phyloP scores from a whole-genome alignment of 2,329 filamentous ascomycete species.

The Fusarium haematococcum region DNA sequence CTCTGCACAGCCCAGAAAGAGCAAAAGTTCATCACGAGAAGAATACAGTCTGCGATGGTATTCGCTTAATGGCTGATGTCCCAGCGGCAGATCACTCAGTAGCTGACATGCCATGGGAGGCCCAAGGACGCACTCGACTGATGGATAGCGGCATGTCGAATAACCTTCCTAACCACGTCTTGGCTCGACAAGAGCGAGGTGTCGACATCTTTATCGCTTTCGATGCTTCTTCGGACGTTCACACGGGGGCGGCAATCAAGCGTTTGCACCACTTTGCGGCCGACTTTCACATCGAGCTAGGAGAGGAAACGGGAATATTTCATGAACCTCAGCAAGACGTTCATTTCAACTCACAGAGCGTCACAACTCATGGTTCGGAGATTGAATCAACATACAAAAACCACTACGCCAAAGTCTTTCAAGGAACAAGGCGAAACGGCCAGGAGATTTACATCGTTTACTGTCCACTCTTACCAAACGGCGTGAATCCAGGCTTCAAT shows the following conservation, averaged over 20 bases:
- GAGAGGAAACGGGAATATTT: background rate
- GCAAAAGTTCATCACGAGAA: background rate
- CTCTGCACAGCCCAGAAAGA: accelerated
- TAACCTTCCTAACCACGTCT: slow-evolving; percentile 36
- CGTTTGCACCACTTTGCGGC: slow-evolving; percentile 36
- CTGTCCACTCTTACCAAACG: slow-evolving; percentile 35
- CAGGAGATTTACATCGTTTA: slow-evolving; percentile 28
- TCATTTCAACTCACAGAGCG: accelerated
- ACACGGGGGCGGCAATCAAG: slow-evolving; percentile 27
- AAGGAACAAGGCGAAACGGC: slow-evolving; percentile 12
- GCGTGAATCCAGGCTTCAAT: slow-evolving; percentile 3
- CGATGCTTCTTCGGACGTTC: slow-evolving; percentile 37
- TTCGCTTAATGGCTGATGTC: accelerated
- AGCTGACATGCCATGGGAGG: slow-evolving; percentile 20
- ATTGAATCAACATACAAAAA: slow-evolving; percentile 3
- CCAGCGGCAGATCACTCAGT: accelerated
- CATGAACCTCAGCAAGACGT: accelerated
- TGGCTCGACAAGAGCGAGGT: slow-evolving; percentile 25
- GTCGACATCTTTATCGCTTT: slow-evolving; percentile 35
- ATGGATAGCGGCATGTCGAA: slow-evolving; percentile 43
- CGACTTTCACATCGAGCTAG: slow-evolving; percentile 27
- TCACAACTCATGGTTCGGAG: accelerated
- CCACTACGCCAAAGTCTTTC: slow-evolving; percentile 33
- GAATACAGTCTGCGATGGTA: accelerated
- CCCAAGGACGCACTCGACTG: slow-evolving; percentile 29